Evolutionary conservation across 2,329 filamentous ascomycete genomes (phyloP).

Genomic region (Colletotrichum lini): DNA sequence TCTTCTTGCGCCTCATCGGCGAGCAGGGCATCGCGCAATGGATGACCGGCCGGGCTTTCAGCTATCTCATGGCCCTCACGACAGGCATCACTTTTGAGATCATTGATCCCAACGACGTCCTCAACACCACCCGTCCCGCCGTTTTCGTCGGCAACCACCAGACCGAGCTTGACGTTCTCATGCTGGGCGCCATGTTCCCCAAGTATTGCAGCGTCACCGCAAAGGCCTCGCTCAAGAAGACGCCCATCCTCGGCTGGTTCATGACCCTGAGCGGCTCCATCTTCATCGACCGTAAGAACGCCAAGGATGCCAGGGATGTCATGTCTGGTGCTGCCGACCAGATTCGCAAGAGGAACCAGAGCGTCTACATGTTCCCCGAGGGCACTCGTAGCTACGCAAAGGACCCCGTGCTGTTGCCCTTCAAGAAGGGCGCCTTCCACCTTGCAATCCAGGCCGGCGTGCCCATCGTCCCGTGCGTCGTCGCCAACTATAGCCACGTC

Average conservation of each 20-base stretch:
- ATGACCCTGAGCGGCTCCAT: slow-evolving; percentile 90
- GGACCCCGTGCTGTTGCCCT: slow-evolving; percentile 87
- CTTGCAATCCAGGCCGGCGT: slow-evolving; percentile 94
- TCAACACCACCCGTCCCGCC: slow-evolving; percentile 80
- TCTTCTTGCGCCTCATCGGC: slow-evolving; percentile 79
- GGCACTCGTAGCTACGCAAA: slow-evolving; percentile 92
- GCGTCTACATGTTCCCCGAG: slow-evolving; percentile 91
- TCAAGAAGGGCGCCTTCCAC: slow-evolving; percentile 99
- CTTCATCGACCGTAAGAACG: slow-evolving; percentile 94
- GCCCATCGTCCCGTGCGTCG: slow-evolving; percentile 88
- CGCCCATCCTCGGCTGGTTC: slow-evolving; percentile 95
- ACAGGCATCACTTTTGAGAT: slow-evolving; percentile 86
- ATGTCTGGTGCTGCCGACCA: slow-evolving; percentile 87
- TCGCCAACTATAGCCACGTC: slow-evolving; percentile 84
- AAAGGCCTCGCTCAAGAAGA: slow-evolving; percentile 78
- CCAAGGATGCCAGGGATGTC: slow-evolving; percentile 83
- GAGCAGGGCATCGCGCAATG: slow-evolving; percentile 87
- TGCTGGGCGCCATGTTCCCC: slow-evolving; percentile 91
- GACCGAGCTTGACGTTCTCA: slow-evolving; percentile 93
- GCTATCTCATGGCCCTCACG: slow-evolving; percentile 79
- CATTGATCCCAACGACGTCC: slow-evolving; percentile 74
- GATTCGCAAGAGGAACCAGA: slow-evolving; percentile 81
- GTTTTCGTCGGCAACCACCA: slow-evolving; percentile 97
- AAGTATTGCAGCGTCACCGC: slow-evolving; percentile 93
- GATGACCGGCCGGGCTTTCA: slow-evolving; percentile 84